phyloP scores from a whole-genome alignment of 306 rosid species.

The Sesbania bispinosa region DNA sequence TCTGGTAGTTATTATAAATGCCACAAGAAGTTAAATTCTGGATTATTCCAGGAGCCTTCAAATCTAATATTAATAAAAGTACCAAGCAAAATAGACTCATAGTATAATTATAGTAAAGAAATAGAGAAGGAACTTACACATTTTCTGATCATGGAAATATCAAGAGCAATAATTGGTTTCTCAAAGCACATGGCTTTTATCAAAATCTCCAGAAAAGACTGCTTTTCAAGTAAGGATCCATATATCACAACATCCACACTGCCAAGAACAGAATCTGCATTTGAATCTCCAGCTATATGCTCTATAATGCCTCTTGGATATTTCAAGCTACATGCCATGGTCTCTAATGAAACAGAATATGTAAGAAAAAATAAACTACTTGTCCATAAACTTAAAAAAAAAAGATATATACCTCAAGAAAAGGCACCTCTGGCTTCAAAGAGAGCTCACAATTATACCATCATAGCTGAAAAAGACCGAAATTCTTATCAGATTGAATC shows the following conservation, averaged over 20 bases:
- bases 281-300: slow-evolving; percentile 62
- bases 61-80: slow-evolving; percentile 1
- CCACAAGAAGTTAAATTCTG: not conserved
- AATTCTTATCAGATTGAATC: slow-evolving; percentile 26
- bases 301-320: slow-evolving; percentile 70
- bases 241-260: slow-evolving; percentile 72
- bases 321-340: slow-evolving; percentile 67
- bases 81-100: slow-evolving; percentile 14
- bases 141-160: slow-evolving; percentile 74
- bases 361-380: slow-evolving; percentile 31
- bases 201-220: slow-evolving; percentile 79
- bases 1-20: not conserved
- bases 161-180: slow-evolving; percentile 87
- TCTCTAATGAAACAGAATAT: slow-evolving; percentile 55
- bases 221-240: slow-evolving; percentile 85
- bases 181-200: slow-evolving; percentile 87
- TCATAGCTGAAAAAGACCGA: slow-evolving; percentile 62
- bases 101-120: not conserved
- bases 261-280: slow-evolving; percentile 54
- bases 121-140: slow-evolving; percentile 48
- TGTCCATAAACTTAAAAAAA: too few relatives aligned
- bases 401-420: too few relatives aligned
- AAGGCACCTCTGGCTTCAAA: slow-evolving; percentile 64
- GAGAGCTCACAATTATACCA: slow-evolving; percentile 78
- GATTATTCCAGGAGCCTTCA: not conserved